These are phyloP conservation scores for Scheffersomyces quercinus DNA, from an alignment of 1,139 yeast genomes.

Conservation along the genomic window DNA sequence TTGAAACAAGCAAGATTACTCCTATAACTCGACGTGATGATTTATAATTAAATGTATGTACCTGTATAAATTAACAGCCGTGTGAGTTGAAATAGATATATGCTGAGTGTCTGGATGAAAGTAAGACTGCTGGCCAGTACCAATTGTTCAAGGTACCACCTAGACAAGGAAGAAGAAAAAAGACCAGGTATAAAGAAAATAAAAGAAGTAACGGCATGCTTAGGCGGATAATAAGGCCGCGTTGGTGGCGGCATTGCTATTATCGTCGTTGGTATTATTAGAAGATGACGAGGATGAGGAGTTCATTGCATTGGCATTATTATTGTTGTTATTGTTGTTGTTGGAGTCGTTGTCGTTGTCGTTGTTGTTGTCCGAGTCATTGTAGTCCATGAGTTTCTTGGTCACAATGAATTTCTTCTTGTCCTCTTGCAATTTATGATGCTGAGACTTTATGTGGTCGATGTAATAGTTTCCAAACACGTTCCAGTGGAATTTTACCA, in stretches of 20 bases:
- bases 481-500: slow-evolving; percentile 71
- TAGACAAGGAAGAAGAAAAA: too few species aligned
- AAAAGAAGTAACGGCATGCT: background rate
- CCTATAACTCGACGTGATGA: background rate
- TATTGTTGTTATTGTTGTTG: slow-evolving; percentile 8
- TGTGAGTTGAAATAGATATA: too few species aligned
- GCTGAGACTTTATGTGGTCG: slow-evolving; percentile 22
- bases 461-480: slow-evolving; percentile 63
- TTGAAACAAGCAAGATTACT: too few species aligned
- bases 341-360: slow-evolving; percentile 7
- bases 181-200: too few species aligned
- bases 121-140: too few species aligned
- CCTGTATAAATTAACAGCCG: background rate
- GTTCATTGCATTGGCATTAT: background rate
- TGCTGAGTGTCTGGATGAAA: too few species aligned
- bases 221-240: slow-evolving; percentile 14
- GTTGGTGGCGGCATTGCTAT: slow-evolving; percentile 6
- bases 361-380: slow-evolving; percentile 9
- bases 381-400: slow-evolving; percentile 2
- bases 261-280: slow-evolving; percentile 6
- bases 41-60: background rate
- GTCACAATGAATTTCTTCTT: slow-evolving; percentile 8
- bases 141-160: too few species aligned
- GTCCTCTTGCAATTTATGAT: slow-evolving; percentile 18
- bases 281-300: background rate